A percentile compares a stretch with the other conserved stretches of the same genome.
Conservation (phyloP, 768 basidiomycete species). For the Lactarius tabidus region DNA sequence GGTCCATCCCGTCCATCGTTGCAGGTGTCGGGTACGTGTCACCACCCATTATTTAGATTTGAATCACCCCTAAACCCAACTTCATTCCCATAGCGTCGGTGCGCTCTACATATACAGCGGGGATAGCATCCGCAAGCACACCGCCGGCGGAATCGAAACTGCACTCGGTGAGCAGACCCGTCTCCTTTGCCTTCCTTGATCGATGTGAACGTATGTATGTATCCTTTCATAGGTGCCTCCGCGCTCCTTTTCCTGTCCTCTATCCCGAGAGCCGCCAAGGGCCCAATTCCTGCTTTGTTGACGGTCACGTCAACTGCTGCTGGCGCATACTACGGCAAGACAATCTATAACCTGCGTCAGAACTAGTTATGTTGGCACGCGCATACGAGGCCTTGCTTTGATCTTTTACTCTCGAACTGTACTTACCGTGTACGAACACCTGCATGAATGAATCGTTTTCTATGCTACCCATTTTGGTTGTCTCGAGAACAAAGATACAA, state of each 20-base stretch:
- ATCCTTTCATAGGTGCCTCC: constrained; percentile 53
- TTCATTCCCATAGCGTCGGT: constrained; percentile 53
- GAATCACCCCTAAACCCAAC: background rate
- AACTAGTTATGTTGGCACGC: background rate
- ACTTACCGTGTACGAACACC: constrained; percentile 7
- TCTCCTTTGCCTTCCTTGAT: background rate
- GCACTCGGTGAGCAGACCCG: constrained; percentile 54
- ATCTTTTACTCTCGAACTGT: constrained; percentile 1
- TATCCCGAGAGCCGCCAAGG: constrained; percentile 61
- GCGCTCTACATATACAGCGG: constrained; percentile 77
- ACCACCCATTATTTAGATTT: too few species aligned
- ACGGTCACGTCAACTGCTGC: constrained; percentile 55
- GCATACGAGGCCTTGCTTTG: background rate
- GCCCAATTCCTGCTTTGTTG: constrained; percentile 60
- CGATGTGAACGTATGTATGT: background rate
- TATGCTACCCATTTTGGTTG: background rate
- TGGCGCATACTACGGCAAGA: constrained; percentile 57
- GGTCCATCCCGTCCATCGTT: constrained; percentile 77
- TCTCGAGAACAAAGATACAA: too few species aligned
- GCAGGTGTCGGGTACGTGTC: constrained; percentile 69
- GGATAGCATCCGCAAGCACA: constrained; percentile 67
- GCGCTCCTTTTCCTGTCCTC: constrained; percentile 69
- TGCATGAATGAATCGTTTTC: background rate
- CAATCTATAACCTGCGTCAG: constrained; percentile 20
- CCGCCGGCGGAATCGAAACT: constrained; percentile 68